phyloP scores from a whole-genome alignment of 78 protist species.

The Guillardia theta region DNA sequence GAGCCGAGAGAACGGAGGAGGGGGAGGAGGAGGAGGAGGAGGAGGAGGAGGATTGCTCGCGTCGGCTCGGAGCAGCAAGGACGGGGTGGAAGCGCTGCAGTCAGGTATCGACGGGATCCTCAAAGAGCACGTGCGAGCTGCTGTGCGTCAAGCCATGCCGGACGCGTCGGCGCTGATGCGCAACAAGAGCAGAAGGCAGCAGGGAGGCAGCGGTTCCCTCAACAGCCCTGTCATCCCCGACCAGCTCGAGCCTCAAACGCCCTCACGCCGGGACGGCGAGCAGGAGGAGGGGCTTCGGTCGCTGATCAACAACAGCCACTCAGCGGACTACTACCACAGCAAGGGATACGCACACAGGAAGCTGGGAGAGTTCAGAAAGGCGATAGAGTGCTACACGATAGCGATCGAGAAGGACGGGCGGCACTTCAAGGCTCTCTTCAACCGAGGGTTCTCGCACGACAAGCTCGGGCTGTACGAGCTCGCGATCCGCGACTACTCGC shows the following conservation, averaged over 20 bases:
- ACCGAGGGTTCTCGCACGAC: conserved; percentile 64
- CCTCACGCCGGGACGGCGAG: too few relatives aligned
- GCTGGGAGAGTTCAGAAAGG: background rate
- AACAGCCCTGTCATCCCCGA: too few relatives aligned
- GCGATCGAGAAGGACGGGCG: conserved; percentile 45
- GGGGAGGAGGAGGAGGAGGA: too few relatives aligned
- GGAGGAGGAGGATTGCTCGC: too few relatives aligned
- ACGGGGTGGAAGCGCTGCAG: too few relatives aligned
- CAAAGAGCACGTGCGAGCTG: background rate
- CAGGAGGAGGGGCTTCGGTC: too few relatives aligned
- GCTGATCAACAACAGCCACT: background rate
- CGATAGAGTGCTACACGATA: background rate
- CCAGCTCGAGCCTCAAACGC: too few relatives aligned
- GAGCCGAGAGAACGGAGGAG: too few relatives aligned
- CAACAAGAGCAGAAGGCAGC: background rate
- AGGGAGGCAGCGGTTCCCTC: too few relatives aligned
- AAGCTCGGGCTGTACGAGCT: conserved; percentile 49
- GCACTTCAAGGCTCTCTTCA: conserved; percentile 68
- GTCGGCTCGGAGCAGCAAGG: too few relatives aligned
- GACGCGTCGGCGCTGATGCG: background rate
- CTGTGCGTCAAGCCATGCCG: background rate
- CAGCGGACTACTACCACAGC: background rate
- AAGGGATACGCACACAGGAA: background rate
- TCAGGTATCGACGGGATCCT: too few relatives aligned
- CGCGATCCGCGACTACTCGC: conserved; percentile 59